Percentiles rank a stretch among this genome's conserved stretches.
Conservation (phyloP, 169 alveolate species). For the Cryptosporidium baileyi region DNA sequence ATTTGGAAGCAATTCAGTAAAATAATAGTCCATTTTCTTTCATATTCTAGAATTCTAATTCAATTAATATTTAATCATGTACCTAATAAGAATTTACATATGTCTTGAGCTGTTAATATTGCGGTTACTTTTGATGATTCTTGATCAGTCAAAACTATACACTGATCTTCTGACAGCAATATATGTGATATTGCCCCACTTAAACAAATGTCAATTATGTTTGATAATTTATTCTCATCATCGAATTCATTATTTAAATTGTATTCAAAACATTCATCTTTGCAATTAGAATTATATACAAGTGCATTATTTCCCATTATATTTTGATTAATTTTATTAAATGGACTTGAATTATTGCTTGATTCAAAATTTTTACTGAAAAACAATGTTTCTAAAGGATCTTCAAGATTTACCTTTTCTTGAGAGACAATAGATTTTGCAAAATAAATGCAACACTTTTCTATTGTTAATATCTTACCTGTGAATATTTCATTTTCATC, state of each 20-base stretch:
- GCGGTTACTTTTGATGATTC: slow-evolving; percentile 40
- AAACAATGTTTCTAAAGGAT: slow-evolving; percentile 10
- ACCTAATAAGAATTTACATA: slow-evolving; percentile 31
- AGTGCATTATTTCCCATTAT: background rate
- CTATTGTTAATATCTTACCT: slow-evolving; percentile 36
- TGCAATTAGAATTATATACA: background rate
- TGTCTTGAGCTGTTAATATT: slow-evolving; percentile 45
- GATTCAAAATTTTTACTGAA: background rate
- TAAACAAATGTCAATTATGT: slow-evolving; percentile 34
- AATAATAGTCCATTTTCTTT: background rate
- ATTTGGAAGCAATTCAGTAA: slow-evolving; percentile 64
- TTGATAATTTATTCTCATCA: background rate
- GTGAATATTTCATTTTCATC: slow-evolving; percentile 13
- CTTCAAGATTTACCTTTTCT: slow-evolving; percentile 32
- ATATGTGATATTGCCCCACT: slow-evolving; percentile 58
- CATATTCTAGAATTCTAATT: background rate
- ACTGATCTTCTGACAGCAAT: slow-evolving; percentile 58
- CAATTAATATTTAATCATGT: background rate
- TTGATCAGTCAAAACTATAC: slow-evolving; percentile 8
- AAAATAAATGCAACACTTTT: slow-evolving; percentile 45
- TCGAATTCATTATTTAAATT: background rate
- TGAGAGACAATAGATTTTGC: slow-evolving; percentile 17
- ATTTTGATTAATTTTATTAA: background rate
- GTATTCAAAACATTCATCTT: background rate
- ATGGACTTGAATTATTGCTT: background rate